These are phyloP conservation scores for Penicillium sumatraense DNA, from an alignment of 2,329 filamentous ascomycete genomes.

Conservation along the genomic window DNA sequence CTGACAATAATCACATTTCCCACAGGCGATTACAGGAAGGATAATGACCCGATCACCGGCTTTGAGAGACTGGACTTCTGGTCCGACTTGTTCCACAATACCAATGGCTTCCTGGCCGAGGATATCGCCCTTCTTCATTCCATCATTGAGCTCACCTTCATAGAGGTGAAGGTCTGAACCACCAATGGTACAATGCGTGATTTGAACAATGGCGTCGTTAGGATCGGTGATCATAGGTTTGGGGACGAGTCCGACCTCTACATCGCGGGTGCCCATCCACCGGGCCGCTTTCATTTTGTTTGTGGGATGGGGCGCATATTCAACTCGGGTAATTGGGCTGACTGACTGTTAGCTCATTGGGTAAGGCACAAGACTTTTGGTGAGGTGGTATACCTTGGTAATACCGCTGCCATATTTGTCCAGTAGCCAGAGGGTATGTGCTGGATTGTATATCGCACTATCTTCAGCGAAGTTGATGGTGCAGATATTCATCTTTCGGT, in stretches of 20 bases:
- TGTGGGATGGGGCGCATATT: constrained; percentile 33
- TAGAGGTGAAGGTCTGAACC: constrained; percentile 41
- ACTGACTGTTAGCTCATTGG: not conserved
- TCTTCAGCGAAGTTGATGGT: too few relatives aligned
- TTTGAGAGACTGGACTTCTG: constrained; percentile 25
- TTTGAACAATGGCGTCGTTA: constrained; percentile 37
- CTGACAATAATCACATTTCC: constrained; percentile 35
- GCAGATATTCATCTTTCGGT: too few relatives aligned
- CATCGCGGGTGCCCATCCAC: constrained; percentile 33
- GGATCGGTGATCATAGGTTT: constrained; percentile 39
- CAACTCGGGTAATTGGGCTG: constrained; percentile 25
- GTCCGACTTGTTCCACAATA: constrained; percentile 32
- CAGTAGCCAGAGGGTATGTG: too few relatives aligned
- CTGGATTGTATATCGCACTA: too few relatives aligned
- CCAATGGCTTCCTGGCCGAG: constrained; percentile 38
- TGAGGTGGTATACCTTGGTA: not conserved
- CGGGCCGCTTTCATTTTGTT: constrained; percentile 37
- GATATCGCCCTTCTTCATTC: constrained; percentile 35
- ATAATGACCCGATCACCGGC: constrained; percentile 37
- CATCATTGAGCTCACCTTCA: constrained; percentile 32
- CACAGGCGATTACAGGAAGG: constrained; percentile 36
- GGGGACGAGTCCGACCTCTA: constrained; percentile 37
- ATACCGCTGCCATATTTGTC: not conserved
- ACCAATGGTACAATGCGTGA: constrained; percentile 40
- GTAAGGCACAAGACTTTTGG: too few relatives aligned